Percentiles rank a stretch among this genome's conserved stretches.
These are phyloP conservation scores for Chlamydomonas sphaeroides DNA, from an alignment of 139 green algal genomes.

Conservation along the genomic window DNA sequence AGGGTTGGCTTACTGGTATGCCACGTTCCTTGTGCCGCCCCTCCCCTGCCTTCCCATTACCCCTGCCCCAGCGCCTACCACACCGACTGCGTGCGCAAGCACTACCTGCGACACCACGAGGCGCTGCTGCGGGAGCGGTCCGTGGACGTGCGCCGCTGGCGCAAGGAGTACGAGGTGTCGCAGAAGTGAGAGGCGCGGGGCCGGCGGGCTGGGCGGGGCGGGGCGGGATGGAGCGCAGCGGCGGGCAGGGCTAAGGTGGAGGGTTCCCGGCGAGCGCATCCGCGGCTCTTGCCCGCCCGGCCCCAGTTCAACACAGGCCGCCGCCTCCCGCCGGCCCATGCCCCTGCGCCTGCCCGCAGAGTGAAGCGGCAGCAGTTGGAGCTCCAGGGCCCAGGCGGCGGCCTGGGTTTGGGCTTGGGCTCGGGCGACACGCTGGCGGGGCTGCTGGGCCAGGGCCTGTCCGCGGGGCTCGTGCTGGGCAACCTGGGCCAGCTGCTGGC, in stretches of 20 bases:
- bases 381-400: not conserved
- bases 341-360: not conserved
- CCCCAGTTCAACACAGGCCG: too few species aligned
- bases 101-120: slow-evolving; percentile 58
- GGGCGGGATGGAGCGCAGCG: too few species aligned
- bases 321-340: too few species aligned
- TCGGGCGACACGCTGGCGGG: not conserved
- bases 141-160: slow-evolving; percentile 39
- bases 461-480: not conserved
- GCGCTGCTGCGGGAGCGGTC: not conserved
- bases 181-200: slow-evolving; percentile 16
- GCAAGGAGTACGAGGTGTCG: slow-evolving; percentile 51
- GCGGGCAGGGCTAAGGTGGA: too few species aligned
- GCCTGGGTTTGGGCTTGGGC: not conserved
- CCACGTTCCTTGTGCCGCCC: too few species aligned
- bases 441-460: not conserved
- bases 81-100: slow-evolving; percentile 55
- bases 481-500: too few species aligned
- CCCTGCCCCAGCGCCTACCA: slow-evolving; percentile 37
- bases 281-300: too few species aligned
- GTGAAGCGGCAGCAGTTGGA: slow-evolving; percentile 19
- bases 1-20: too few species aligned
- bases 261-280: too few species aligned
- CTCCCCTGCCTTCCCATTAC: too few species aligned
- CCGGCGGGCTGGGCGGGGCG: too few species aligned